These are phyloP conservation scores for Pseudonitzschia multistriata DNA, from an alignment of 108 stramenopile genomes.

Conservation along the genomic window DNA sequence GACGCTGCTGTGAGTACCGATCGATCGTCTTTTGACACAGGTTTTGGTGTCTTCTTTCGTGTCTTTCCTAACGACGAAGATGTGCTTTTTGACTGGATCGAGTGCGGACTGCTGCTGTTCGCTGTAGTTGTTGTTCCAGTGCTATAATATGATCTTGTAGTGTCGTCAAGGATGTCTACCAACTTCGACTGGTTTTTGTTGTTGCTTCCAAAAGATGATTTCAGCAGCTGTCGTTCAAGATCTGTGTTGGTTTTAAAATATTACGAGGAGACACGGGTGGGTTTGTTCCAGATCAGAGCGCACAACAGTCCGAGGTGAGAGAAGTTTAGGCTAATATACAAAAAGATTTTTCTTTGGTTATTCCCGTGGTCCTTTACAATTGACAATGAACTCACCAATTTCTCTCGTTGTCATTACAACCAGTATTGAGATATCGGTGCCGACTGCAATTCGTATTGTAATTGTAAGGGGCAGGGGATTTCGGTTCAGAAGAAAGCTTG, in stretches of 20 bases:
- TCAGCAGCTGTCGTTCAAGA: conserved; percentile 39
- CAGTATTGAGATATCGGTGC: not conserved
- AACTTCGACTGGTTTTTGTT: no score
- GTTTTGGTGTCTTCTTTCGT: not conserved
- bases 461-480: no score
- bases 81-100: not conserved
- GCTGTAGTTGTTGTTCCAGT: not conserved
- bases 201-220: conserved; percentile 43
- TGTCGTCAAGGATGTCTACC: not conserved
- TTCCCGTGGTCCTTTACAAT: no score
- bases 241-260: conserved; percentile 57
- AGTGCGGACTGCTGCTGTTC: not conserved
- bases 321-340: no score
- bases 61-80: not conserved
- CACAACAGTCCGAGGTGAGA: conserved; percentile 31
- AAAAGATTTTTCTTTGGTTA: no score
- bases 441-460: no score
- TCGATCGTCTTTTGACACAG: not conserved
- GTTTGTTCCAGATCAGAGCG: no score
- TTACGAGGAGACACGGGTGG: conserved; percentile 71
- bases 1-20: not conserved
- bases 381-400: not conserved
- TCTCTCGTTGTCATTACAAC: not conserved
- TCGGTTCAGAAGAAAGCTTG: no score
- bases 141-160: not conserved